Base-by-base conservation (phyloP, 306 rosid species). In the Quercus agrifolia region DNA sequence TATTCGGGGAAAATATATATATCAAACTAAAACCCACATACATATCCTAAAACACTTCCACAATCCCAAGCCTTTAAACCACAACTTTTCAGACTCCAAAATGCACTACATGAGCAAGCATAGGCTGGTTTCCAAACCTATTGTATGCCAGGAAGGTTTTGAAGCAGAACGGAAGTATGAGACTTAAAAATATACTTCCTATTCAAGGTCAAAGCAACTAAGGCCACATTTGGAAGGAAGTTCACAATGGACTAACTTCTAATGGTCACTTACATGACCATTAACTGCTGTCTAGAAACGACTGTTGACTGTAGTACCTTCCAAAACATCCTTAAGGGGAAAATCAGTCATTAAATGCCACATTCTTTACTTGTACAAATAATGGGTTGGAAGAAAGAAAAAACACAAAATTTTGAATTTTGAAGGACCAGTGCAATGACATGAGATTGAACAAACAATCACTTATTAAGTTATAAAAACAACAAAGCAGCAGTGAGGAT, bases 191-290 rank as follows among this genome's bases (percentile, higher is more conserved):
- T 31, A 70, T n/a, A 64, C 46, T 62, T 33, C 28, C 56, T 33
- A 77, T 55, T 25, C 46, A 46, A 14, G 55, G 30, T 30, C 79
- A 73, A 41, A 41, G 46, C 46, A 41, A 72, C 21, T 57, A 54
- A 69, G 6, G 17, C 17, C 54, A 49, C 54, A 12, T 49, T 49
- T 49, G 54, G 17, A 49, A 49, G 54, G 17, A 49, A 49, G 54
- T 49, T 49, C 17, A 49, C 54, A 10, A 49, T 2, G 54, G 54
- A 49, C 54, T 49, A 12, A 49, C 54, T 52, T 52, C 74, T 71
- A 49, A 76, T 62, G 21, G 25, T 23, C 80, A 49, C 51, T 30
- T 81, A 13, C 13, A 56, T 20, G 30, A 77, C 62, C 70, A 68
- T 14, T 2, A n/a, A 63, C 30, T 8, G 15, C 70, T 11, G 27